Conservation (phyloP, 805 yeast species). For the Lipomyces spencermartinsiae region DNA sequence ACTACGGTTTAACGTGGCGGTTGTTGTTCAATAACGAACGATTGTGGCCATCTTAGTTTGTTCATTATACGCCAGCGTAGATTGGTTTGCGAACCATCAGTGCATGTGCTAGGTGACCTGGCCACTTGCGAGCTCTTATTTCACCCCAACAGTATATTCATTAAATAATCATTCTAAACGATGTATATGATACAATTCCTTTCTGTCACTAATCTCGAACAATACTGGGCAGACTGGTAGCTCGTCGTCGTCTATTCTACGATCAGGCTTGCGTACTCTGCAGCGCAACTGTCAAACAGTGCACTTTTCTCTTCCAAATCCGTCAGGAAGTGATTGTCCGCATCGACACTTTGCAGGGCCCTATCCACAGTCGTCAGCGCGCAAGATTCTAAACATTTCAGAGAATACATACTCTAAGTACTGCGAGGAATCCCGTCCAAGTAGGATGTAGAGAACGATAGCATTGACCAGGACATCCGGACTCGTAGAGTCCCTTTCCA, state of each 20-base stretch:
- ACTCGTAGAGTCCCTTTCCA: constrained; percentile 49
- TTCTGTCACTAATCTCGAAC: not conserved
- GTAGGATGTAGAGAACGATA: constrained; percentile 65
- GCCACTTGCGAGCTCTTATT: no score
- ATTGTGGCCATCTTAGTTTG: no score
- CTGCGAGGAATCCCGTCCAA: constrained; percentile 50
- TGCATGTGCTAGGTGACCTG: no score
- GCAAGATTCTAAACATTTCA: not conserved
- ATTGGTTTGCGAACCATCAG: no score
- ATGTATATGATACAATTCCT: not conserved
- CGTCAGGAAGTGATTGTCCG: constrained; percentile 61
- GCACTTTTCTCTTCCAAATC: constrained; percentile 68
- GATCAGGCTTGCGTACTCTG: constrained; percentile 53
- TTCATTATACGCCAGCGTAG: no score
- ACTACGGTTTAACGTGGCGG: no score
- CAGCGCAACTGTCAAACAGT: constrained; percentile 72
- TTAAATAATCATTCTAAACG: not conserved
- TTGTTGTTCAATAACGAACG: no score
- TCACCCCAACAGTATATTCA: not conserved
- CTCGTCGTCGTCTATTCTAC: constrained; percentile 22
- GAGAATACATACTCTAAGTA: constrained; percentile 23
- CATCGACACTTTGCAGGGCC: constrained; percentile 55
- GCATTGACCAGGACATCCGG: constrained; percentile 62
- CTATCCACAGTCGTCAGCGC: constrained; percentile 51
- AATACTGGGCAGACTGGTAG: not conserved